phyloP scores from a whole-genome alignment of 441 rosid species.

The Hypseocharis bilobata region DNA sequence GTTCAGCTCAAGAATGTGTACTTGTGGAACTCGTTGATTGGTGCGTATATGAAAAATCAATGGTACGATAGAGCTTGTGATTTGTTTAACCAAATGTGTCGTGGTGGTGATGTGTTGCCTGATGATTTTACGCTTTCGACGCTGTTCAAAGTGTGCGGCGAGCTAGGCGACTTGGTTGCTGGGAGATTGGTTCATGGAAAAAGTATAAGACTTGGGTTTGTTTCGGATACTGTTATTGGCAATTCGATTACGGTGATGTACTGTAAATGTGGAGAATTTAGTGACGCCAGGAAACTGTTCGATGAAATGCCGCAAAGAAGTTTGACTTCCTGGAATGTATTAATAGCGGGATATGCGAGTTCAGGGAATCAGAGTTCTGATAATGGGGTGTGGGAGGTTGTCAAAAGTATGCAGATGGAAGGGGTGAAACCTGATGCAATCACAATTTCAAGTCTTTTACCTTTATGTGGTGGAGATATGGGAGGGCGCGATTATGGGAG shows the following conservation, averaged over 20 bases:
- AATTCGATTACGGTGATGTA: slow-evolving; percentile 53
- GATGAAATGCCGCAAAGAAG: slow-evolving; percentile 54
- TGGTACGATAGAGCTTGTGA: slow-evolving; percentile 31
- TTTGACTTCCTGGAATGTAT: slow-evolving; percentile 42
- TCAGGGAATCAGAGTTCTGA: slow-evolving; percentile 16
- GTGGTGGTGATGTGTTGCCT: slow-evolving; percentile 23
- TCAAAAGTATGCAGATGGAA: slow-evolving; percentile 34
- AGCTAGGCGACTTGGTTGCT: slow-evolving; percentile 27
- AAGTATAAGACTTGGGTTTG: slow-evolving; percentile 35
- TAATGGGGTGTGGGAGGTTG: slow-evolving; percentile 23
- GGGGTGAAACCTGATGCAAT: slow-evolving; percentile 42
- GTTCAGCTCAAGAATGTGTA: slow-evolving; percentile 25
- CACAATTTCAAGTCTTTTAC: slow-evolving; percentile 48
- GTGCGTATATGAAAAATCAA: slow-evolving; percentile 41
- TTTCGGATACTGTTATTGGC: slow-evolving; percentile 33
- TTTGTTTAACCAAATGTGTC: slow-evolving; percentile 34
- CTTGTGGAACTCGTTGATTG: slow-evolving; percentile 51
- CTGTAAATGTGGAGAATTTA: slow-evolving; percentile 32
- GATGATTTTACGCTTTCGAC: slow-evolving; percentile 49
- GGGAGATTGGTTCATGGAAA: slow-evolving; percentile 44
- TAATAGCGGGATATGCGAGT: slow-evolving; percentile 33
- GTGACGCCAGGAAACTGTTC: slow-evolving; percentile 35
- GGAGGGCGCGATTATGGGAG: slow-evolving; percentile 33
- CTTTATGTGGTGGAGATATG: slow-evolving; percentile 25
- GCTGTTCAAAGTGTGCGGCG: slow-evolving; percentile 36